These are phyloP conservation scores for Podospora fimiseda DNA, from an alignment of 495 filamentous ascomycete genomes.

Conservation along the genomic window DNA sequence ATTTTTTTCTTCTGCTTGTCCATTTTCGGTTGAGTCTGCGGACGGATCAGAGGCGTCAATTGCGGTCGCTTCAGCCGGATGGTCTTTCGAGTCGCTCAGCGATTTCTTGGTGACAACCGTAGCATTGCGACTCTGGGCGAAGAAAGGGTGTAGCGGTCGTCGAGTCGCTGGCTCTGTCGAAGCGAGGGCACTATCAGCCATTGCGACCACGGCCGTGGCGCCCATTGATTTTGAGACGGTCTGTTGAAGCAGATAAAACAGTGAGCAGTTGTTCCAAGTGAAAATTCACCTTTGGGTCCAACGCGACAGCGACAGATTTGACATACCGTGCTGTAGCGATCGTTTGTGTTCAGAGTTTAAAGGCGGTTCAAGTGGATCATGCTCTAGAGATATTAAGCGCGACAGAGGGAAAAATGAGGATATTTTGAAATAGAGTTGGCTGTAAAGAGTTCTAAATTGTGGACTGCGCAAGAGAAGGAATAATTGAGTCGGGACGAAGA, in stretches of 20 bases:
- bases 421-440: too few relatives aligned
- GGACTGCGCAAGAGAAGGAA: too few relatives aligned
- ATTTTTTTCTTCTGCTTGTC: slow-evolving; percentile 2
- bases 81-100: not conserved
- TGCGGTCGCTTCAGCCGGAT: not conserved
- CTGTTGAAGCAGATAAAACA: not conserved
- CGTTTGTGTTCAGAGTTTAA: not conserved
- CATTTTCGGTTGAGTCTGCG: not conserved
- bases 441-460: too few relatives aligned
- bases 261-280: not conserved
- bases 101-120: not conserved
- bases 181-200: slow-evolving; percentile 18
- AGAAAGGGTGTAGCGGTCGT: slow-evolving; percentile 29
- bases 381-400: not conserved
- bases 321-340: not conserved
- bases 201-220: slow-evolving; percentile 16
- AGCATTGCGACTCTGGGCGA: slow-evolving; percentile 15
- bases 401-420: not conserved
- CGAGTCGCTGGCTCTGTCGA: slow-evolving; percentile 4
- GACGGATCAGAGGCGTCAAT: not conserved
- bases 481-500: too few relatives aligned
- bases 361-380: not conserved
- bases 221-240: not conserved
- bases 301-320: not conserved
- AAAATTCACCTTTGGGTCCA: not conserved